Evolutionary conservation across 1,139 yeast species (phyloP), one percentile per base, ranked within the genome.

Genomic region (Yamadazyma sp.): DNA sequence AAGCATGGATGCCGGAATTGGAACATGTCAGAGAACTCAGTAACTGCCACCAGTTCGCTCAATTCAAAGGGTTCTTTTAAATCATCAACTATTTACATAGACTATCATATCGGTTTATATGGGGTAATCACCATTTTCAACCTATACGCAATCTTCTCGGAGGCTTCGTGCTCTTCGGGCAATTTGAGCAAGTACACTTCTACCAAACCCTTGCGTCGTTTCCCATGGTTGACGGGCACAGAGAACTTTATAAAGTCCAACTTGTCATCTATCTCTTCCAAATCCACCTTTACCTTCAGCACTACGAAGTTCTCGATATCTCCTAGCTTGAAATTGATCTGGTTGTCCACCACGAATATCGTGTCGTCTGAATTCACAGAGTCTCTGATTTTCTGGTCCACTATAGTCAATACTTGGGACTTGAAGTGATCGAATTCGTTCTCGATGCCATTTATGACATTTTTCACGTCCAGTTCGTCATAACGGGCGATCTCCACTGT

Each of bases 1-100:
- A 66, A 27, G 59, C 68, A 31, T 87, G 96, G 94, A 61, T 87
- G 62, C 88, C 89, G 0, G 79, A 78, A 40, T 88, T 95, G 26
- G 71, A 73, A 23, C 47, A 50, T 10, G 59, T 74, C 29, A 57
- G 62, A 41, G 79, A 75, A 38, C 33, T 47, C 11, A 46, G 59
- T 7, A 59, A 59, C 10, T 63, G 68, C 44, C 51, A 59, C 40
- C 59, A 57, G 37, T 49, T 52, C 35, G 49, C 50, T 17, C 42
- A 40, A 20, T 49, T 49, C 26, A 31, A 30, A 18, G 34, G 35
- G 12, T 39, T 38, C 26, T 35, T 42, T 16, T 42, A 41, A 29
- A n/a, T n/a, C n/a, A n/a, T n/a, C 26, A 32, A 16, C 17, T 30
- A 38, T 39, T 29, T 35, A 33, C 31, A 20, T 20, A 8, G 22